A percentile compares a stretch with the other conserved stretches of the same genome.
These are phyloP conservation scores for Physcia stellaris DNA, from an alignment of 495 filamentous ascomycete genomes.

Conservation along the genomic window DNA sequence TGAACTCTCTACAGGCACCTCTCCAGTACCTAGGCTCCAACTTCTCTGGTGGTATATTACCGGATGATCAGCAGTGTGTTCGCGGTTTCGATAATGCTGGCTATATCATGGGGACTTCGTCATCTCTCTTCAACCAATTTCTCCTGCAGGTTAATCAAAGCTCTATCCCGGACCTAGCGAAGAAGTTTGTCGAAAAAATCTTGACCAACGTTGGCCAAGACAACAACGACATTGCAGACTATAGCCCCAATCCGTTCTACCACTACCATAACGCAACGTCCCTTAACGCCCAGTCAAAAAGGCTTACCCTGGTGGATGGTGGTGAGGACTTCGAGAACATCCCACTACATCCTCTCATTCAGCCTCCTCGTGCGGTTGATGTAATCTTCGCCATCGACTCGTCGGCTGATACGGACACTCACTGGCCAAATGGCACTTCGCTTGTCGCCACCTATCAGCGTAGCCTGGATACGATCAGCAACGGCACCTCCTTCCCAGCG, in stretches of 20 bases:
- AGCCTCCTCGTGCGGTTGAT: constrained; percentile 65
- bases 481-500: constrained; percentile 72
- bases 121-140: constrained; percentile 73
- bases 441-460: constrained; percentile 76
- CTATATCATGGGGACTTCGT: constrained; percentile 84
- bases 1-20: no score
- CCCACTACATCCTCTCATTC: constrained; percentile 73
- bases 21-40: constrained; percentile 65
- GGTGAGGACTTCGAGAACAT: constrained; percentile 82
- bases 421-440: constrained; percentile 81
- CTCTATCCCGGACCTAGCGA: constrained; percentile 37
- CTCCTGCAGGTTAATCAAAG: constrained; percentile 44
- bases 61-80: constrained; percentile 48
- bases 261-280: constrained; percentile 52
- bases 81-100: constrained; percentile 75
- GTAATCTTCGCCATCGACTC: constrained; percentile 87
- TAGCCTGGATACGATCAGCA: constrained; percentile 41
- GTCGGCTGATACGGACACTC: constrained; percentile 60
- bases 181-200: constrained; percentile 38
- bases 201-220: constrained; percentile 37
- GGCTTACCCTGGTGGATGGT: constrained; percentile 74
- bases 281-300: constrained; percentile 33
- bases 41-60: constrained; percentile 53
- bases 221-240: constrained; percentile 70
- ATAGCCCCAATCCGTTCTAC: constrained; percentile 75